Base-by-base conservation (phyloP, 75 land plant species). In the Gnetum montanum region DNA sequence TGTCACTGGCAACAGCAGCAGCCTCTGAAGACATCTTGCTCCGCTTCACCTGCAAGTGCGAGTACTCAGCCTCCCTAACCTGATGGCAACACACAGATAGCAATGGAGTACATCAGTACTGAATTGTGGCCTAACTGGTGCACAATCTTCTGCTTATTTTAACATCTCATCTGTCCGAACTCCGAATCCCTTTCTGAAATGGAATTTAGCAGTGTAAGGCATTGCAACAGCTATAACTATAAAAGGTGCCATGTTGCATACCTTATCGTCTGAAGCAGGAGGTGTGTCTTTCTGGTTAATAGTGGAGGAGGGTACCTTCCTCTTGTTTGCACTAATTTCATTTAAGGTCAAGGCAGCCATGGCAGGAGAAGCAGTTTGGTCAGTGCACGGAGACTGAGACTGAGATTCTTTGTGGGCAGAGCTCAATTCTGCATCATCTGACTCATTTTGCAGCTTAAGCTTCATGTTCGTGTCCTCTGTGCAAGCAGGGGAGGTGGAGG, bases 381-480 rank as follows among this genome's bases (percentile, higher is more conserved):
- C 80, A n/a, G 74, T 70, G 3, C 70, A 63, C 4, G 87, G 76
- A 41, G n/a, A n/a, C n/a, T n/a, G n/a, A n/a, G n/a, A n/a, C n/a
- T n/a, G n/a, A 20, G 80, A 72, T 34, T 60, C 83, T 45, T 79
- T 79, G 23, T 59, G 61, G 11, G 69, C 73, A 54, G 71, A 70
- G 55, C 79, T 79, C 30, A 70, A 63, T 52, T 74, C 72, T 31
- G 75, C 75, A 31, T 80, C 88, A 50, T 70, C 84, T 26, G 63
- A 61, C 37, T 61, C 63, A 54, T 61, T 61, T 25, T 56, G 51
- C 24, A 27, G 22, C 26, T 38, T 16, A 22, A 6, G 58, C 36
- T 29, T 61, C 58, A 50, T 56, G 10, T 24, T 53, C 11, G 34
- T 53, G 55, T 53, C 55, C 10, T 53, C 55, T 22, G 37, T 53